Conservation (phyloP, 257 asterid genomes). For the Salvia splendens region DNA sequence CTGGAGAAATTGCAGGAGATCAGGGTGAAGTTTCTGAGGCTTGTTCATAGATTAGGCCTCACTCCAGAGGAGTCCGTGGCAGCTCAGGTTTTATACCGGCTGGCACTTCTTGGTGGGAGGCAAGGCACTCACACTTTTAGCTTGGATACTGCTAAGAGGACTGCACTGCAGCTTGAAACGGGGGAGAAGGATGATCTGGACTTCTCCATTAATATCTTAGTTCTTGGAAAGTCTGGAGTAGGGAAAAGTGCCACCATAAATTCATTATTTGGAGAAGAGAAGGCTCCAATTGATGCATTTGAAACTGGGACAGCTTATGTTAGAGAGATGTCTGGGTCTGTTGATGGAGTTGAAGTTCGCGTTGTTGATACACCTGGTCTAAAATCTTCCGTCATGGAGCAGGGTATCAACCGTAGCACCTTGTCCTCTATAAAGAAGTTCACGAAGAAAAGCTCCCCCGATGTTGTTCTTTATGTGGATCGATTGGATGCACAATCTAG, state of each 20-base stretch:
- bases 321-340: conserved; percentile 57
- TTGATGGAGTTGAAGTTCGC: conserved; percentile 77
- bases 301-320: conserved; percentile 63
- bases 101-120: conserved; percentile 80
- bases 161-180: conserved; percentile 71
- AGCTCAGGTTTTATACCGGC: conserved; percentile 77
- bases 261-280: conserved; percentile 82
- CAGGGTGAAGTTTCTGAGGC: conserved; percentile 87
- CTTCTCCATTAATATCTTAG: conserved; percentile 74
- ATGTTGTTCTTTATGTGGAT: conserved; percentile 85
- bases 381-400: conserved; percentile 71
- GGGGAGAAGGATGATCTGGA: conserved; percentile 57
- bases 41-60: conserved; percentile 73
- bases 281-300: conserved; percentile 67
- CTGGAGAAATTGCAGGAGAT: conserved; percentile 77
- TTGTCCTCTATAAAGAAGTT: conserved; percentile 61
- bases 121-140: conserved; percentile 63
- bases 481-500: conserved; percentile 84
- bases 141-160: conserved; percentile 74
- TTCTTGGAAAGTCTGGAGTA: conserved; percentile 90
- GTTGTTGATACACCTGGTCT: conserved; percentile 91
- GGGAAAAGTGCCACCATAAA: conserved; percentile 94
- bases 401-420: conserved; percentile 60
- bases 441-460: conserved; percentile 77
- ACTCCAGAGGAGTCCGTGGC: conserved; percentile 79